Conservation (phyloP, 768 basidiomycete species). For the Termitomyces sp. region DNA sequence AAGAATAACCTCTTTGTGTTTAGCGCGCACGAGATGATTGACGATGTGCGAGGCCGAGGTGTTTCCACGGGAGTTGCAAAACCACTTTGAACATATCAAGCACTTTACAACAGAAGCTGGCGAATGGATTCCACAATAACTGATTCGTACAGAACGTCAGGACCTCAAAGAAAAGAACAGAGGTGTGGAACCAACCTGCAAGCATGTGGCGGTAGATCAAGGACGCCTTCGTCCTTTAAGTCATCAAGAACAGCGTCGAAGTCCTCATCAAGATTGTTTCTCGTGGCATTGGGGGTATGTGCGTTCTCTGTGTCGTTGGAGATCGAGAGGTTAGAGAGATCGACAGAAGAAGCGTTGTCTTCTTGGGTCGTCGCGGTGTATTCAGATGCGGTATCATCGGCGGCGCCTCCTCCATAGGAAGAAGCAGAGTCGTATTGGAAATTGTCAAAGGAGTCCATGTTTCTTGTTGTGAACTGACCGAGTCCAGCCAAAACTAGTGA, state of each 20-base stretch:
- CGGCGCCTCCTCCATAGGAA: slow-evolving; percentile 69
- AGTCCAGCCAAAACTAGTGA: slow-evolving; percentile 6
- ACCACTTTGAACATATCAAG: slow-evolving; percentile 89
- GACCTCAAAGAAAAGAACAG: slow-evolving; percentile 5
- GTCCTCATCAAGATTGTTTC: slow-evolving; percentile 62
- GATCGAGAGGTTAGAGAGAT: slow-evolving; percentile 63
- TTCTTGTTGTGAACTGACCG: slow-evolving; percentile 12
- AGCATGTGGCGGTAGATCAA: slow-evolving; percentile 87
- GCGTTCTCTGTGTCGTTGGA: slow-evolving; percentile 45
- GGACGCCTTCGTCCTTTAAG: slow-evolving; percentile 70
- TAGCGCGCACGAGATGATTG: slow-evolving; percentile 97
- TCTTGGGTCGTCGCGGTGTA: slow-evolving; percentile 65
- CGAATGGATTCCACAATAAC: slow-evolving; percentile 98
- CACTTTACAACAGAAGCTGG: slow-evolving; percentile 97
- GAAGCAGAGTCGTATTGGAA: slow-evolving; percentile 83
- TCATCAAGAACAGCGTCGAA: slow-evolving; percentile 89
- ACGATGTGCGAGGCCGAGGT: slow-evolving; percentile 99
- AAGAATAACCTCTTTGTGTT: slow-evolving; percentile 97
- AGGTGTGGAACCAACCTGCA: slow-evolving; percentile 68
- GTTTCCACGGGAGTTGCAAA: slow-evolving; percentile 97
- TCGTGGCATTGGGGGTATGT: slow-evolving; percentile 27
- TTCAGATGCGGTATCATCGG: slow-evolving; percentile 78
- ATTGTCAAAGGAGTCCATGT: slow-evolving; percentile 81
- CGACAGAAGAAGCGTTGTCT: slow-evolving; percentile 51
- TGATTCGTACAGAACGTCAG: slow-evolving; percentile 24